A percentile compares a stretch with the other conserved stretches of the same genome.
These are phyloP conservation scores for Talaromyces trachyspermus DNA, from an alignment of 495 filamentous ascomycete genomes.

Conservation along the genomic window DNA sequence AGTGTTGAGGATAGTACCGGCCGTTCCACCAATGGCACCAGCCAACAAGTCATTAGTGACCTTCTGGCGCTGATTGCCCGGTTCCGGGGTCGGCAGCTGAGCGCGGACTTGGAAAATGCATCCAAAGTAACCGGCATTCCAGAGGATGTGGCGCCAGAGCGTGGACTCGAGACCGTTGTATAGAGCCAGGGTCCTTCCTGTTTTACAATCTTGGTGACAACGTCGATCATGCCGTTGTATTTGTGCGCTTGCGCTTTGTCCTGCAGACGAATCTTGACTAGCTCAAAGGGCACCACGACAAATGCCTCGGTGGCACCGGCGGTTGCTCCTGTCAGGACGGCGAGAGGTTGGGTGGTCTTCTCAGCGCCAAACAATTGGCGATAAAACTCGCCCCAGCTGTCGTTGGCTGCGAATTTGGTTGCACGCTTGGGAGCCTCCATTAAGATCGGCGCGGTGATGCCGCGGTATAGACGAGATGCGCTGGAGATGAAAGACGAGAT, in stretches of 20 bases:
- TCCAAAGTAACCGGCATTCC: slow-evolving; percentile 98
- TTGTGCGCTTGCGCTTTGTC: slow-evolving; percentile 90
- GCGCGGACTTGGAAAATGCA: slow-evolving; percentile 93
- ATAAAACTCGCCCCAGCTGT: slow-evolving; percentile 93
- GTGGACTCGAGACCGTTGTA: slow-evolving; percentile 97
- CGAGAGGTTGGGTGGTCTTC: slow-evolving; percentile 85
- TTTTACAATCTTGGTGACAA: slow-evolving; percentile 74
- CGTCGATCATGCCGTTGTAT: slow-evolving; percentile 91
- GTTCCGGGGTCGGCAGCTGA: slow-evolving; percentile 65
- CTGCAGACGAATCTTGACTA: slow-evolving; percentile 94
- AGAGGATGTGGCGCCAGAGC: slow-evolving; percentile 92
- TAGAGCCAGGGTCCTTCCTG: slow-evolving; percentile 81
- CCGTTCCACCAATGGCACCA: slow-evolving; percentile 78
- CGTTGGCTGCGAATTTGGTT: slow-evolving; percentile 98
- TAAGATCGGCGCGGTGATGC: slow-evolving; percentile 89
- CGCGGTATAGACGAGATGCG: slow-evolving; percentile 84
- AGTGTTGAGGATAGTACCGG: slow-evolving; percentile 92
- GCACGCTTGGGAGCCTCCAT: slow-evolving; percentile 99
- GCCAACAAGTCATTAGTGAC: slow-evolving; percentile 82
- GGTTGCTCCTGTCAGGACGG: slow-evolving; percentile 84
- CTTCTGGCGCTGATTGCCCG: slow-evolving; percentile 65
- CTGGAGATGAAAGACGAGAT: no score
- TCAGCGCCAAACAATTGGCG: slow-evolving; percentile 69
- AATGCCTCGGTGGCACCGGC: slow-evolving; percentile 95
- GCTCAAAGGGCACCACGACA: slow-evolving; percentile 90